These are phyloP conservation scores for Solanum chilense DNA, from an alignment of 257 asterid genomes.

Conservation along the genomic window DNA sequence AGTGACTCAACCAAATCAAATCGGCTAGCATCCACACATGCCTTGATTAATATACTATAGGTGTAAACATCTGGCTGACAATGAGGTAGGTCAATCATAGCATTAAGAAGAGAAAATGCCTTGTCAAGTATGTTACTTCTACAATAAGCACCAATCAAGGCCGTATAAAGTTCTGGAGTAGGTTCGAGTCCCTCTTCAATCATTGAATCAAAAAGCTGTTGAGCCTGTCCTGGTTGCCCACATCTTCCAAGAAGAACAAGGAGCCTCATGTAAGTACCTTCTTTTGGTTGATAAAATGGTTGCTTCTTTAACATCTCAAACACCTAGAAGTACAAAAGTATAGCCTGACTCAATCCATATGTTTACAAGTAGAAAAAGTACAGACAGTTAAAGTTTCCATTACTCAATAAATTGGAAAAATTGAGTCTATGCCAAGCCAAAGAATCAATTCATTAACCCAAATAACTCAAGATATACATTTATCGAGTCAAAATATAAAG, in stretches of 20 bases:
- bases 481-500: too few species aligned
- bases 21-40: conserved; percentile 53
- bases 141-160: conserved; percentile 65
- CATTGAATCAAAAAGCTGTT: conserved; percentile 68
- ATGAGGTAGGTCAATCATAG: conserved; percentile 55
- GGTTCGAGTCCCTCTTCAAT: conserved; percentile 63
- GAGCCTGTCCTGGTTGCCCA: conserved; percentile 80
- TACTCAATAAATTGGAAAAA: background rate
- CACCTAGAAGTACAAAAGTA: conserved; percentile 28
- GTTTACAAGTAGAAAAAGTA: background rate
- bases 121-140: conserved; percentile 61
- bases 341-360: background rate
- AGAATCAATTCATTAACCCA: background rate
- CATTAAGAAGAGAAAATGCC: conserved; percentile 52
- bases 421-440: background rate
- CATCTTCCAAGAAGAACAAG: conserved; percentile 81
- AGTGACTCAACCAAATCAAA: conserved; percentile 68
- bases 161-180: conserved; percentile 69
- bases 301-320: conserved; percentile 79
- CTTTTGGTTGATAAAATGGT: conserved; percentile 75
- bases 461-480: background rate
- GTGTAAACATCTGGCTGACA: conserved; percentile 92
- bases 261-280: conserved; percentile 86
- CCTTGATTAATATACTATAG: conserved; percentile 72
- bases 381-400: background rate